phyloP scores from a whole-genome alignment of 2,329 filamentous ascomycete species.

The Myotisia sp. region DNA sequence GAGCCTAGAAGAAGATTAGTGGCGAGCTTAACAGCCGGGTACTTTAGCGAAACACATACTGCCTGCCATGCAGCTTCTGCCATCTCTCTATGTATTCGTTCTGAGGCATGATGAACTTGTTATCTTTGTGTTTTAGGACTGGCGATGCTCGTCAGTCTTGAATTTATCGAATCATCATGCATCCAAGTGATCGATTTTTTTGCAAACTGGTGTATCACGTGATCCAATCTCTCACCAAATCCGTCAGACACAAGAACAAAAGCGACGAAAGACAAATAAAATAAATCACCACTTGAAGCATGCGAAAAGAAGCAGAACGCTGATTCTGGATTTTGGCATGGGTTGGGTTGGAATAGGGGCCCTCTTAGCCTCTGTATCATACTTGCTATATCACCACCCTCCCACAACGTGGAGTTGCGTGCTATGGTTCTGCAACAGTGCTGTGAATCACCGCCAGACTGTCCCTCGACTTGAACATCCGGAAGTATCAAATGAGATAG shows the following conservation, averaged over 20 bases:
- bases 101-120: slow-evolving; percentile 7
- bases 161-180: too few relatives aligned
- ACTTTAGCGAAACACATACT: slow-evolving; percentile 15
- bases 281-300: too few relatives aligned
- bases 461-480: not conserved
- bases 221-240: too few relatives aligned
- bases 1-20: slow-evolving; percentile 25
- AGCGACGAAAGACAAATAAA: too few relatives aligned
- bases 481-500: not conserved
- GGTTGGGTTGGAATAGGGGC: slow-evolving; percentile 28
- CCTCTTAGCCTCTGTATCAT: slow-evolving; percentile 27
- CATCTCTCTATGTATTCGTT: slow-evolving; percentile 57
- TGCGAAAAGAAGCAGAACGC: too few relatives aligned
- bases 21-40: not conserved
- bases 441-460: not conserved
- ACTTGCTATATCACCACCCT: slow-evolving; percentile 28
- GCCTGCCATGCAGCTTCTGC: slow-evolving; percentile 48
- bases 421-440: slow-evolving; percentile 1
- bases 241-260: too few relatives aligned
- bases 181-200: too few relatives aligned
- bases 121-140: too few relatives aligned
- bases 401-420: slow-evolving; percentile 21
- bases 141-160: too few relatives aligned
- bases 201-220: too few relatives aligned
- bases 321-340: slow-evolving; percentile 26